Evolutionary conservation across 768 basidiomycete species (phyloP), one percentile per base, ranked within the genome.

Genomic region (Leccinum obscurum): DNA sequence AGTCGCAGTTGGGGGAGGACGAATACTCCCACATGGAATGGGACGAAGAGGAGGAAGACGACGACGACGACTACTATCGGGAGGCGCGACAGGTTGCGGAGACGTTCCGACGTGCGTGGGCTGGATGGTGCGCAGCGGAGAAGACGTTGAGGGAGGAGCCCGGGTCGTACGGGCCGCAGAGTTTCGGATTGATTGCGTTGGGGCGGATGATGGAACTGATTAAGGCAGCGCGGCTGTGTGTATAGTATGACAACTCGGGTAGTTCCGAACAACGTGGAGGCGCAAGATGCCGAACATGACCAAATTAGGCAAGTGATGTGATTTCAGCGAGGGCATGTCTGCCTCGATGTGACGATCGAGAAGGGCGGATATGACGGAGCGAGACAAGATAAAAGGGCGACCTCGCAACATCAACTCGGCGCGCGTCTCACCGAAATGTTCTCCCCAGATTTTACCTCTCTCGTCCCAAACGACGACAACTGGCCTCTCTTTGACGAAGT

Each of bases 171-270:
- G 81, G 81, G 1, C 68, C 77, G 7, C 75, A 76, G 61, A 80
- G 78, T 62, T 83, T 82, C 53, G 81, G 81, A 10, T 58, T 80
- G 58, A 71, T 83, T 17, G 80, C 79, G 20, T 57, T 83, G 62
- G 77, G 77, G 11, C 64, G 71, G 26, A 73, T 82, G 64, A 65
- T 83, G 56, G 79, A 81, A 15, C 60, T 76, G 32, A 56, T 78
- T 26, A 79, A 77, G 56, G 73, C 65, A 17, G 66, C 66, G 7
- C 55, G 55, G 2, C 15, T 28, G 5, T 48, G 60, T 1, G 46
- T 65, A 5, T 66, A 52, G 35, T 30, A 46, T 54, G 50, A 14
- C 8, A 32, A 5, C 1, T 41, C 28, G 49, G 34, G 26, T 37
- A 28, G 6, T 57, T 17, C 55, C 57, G 55, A 53, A 46, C 64